phyloP scores from a whole-genome alignment of 148 eudicot genomes.

The Oxyria digyna region DNA sequence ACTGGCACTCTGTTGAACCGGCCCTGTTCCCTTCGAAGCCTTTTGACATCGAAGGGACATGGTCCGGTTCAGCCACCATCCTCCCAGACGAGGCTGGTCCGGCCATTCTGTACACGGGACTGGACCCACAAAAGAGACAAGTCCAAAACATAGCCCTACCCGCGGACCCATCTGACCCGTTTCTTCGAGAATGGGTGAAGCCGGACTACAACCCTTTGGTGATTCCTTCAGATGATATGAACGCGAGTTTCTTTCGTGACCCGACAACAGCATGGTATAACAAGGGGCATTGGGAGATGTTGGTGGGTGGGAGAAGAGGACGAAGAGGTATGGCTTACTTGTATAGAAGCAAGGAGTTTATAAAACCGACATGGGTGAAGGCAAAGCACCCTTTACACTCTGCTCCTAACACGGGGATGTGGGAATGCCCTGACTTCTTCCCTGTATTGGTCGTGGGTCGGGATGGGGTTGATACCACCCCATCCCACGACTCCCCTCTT shows the following conservation, averaged over 20 bases:
- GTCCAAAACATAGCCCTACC: constrained; percentile 40
- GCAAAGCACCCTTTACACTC: constrained; percentile 28
- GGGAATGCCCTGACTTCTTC: constrained; percentile 46
- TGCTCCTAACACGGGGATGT: constrained; percentile 25
- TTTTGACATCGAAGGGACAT: constrained; percentile 34
- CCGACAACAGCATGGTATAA: constrained; percentile 43
- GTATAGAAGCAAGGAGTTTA: constrained; percentile 31
- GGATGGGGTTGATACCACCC: background rate
- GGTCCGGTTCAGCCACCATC: constrained; percentile 39
- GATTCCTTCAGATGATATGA: constrained; percentile 10
- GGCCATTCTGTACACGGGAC: constrained; percentile 31
- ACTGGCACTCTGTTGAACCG: constrained; percentile 33
- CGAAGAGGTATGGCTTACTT: constrained; percentile 27
- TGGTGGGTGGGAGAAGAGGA: constrained; percentile 22
- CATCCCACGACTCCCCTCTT: background rate
- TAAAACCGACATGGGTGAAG: constrained; percentile 28
- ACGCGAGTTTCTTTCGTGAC: constrained; percentile 28
- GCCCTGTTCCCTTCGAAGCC: constrained; percentile 30
- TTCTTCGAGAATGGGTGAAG: constrained; percentile 29
- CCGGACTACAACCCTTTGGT: constrained; percentile 28
- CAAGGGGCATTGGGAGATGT: constrained; percentile 21
- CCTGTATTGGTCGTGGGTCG: constrained; percentile 14
- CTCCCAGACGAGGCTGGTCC: constrained; percentile 26
- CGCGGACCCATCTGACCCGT: constrained; percentile 29
- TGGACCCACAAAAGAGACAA: constrained; percentile 18